Evolutionary conservation across 2,329 filamentous ascomycete species (phyloP).

Genomic region (Sporothrix brunneoviolacea): DNA sequence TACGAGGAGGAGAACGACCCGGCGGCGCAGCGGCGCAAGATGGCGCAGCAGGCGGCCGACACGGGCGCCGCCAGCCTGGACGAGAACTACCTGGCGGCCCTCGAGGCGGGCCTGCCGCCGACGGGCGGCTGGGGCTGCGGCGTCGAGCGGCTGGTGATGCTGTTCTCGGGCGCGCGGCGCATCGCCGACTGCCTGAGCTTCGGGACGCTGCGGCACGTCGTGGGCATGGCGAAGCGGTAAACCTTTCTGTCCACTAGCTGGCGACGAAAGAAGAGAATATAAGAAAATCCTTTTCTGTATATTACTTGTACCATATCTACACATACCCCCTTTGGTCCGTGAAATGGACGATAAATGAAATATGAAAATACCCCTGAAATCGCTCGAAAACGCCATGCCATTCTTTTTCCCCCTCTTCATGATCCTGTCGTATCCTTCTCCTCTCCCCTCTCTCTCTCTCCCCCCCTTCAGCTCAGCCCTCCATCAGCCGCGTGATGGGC

Average conservation of each 20-base stretch:
- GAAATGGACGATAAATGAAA: too few relatives aligned
- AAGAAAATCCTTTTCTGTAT: too few relatives aligned
- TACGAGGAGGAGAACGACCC: conserved; percentile 98
- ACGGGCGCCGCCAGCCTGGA: conserved; percentile 51
- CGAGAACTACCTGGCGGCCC: conserved; percentile 73
- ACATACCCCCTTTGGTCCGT: too few relatives aligned
- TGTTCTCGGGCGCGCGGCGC: conserved; percentile 69
- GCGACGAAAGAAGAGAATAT: not conserved
- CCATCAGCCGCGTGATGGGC: conserved; percentile 47
- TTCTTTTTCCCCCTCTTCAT: too few relatives aligned
- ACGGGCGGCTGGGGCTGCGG: conserved; percentile 97
- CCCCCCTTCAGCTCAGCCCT: conserved; percentile 14
- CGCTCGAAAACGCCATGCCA: not conserved
- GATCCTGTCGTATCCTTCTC: not conserved
- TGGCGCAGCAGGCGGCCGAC: conserved; percentile 49
- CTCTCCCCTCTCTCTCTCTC: conserved; percentile 19
- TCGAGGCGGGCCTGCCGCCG: conserved; percentile 88
- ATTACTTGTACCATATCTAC: too few relatives aligned
- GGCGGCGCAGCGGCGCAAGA: conserved; percentile 76
- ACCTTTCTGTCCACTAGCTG: not conserved
- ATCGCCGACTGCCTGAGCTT: conserved; percentile 87
- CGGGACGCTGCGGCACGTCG: conserved; percentile 69
- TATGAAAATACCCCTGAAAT: not conserved
- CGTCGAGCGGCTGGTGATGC: conserved; percentile 84
- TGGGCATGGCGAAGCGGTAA: conserved; percentile 26